Evolutionary conservation across 768 basidiomycete species (phyloP), one percentile per base, ranked within the genome.

Genomic region (Lepiota venenata): DNA sequence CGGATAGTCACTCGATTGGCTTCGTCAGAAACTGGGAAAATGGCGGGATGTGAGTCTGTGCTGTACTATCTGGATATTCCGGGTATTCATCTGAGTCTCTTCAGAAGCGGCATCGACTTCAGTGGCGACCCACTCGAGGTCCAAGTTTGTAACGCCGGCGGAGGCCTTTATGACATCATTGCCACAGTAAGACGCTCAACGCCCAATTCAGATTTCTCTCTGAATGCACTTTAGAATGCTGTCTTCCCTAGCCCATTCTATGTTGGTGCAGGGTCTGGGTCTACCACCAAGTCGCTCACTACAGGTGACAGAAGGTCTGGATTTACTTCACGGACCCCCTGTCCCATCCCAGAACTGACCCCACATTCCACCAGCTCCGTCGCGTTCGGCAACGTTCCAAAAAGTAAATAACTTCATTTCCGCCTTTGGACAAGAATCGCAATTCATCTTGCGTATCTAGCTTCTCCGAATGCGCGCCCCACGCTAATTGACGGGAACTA

Each of bases 81-180:
- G 18, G 35, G 22, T 43, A 25, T 20, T 12, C 32, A 15, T 6
- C 36, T 46, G n/a, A 40, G 16, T 20, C 49, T 41, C 46, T 36
- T 6, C 52, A 74, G 74, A 56, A 61, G 68, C 46, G 73, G 75
- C n/a, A 45, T 72, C 43, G 72, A 72, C 53, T 61, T 61, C 40
- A 58, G 69, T 12, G 52, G 60, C 20, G 71, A 71, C 39, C 62
- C 76, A 16, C 55, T 65, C 25, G 66, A 76, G 46, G 66, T 58
- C 41, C 64, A 74, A 58, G 71, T 62, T 2, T 58, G 66, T 22
- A 57, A 53, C 8, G 64, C 61, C 21, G 58, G 59, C 20, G 27
- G 60, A 5, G 52, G 58, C 46, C 66, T 67, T 32, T 68, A 71
- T 49, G 65, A 73, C 48, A 66, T 78, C 39, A 32, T 70, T 3